phyloP scores from a whole-genome alignment of 306 rosid genomes.

The Malus asiatica region DNA sequence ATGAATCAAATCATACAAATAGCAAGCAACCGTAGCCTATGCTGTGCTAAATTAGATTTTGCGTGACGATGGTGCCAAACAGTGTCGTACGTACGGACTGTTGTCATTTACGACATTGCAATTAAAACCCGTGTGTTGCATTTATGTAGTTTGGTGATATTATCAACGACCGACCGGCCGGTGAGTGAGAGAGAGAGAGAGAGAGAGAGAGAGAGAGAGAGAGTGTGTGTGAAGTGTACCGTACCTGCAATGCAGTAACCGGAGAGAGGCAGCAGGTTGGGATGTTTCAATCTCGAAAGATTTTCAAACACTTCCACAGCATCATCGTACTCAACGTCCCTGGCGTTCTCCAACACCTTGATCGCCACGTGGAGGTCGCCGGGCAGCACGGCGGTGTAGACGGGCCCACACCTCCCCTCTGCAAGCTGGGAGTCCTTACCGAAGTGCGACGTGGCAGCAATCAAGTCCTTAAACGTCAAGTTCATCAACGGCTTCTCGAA shows the following conservation, averaged over 20 bases:
- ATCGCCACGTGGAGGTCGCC: constrained; percentile 96
- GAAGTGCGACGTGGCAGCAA: constrained; percentile 91
- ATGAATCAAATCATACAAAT: neutral
- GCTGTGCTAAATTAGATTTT: constrained; percentile 10
- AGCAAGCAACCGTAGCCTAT: neutral
- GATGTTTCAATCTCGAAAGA: constrained; percentile 62
- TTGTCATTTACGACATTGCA: neutral
- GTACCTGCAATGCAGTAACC: constrained; percentile 98
- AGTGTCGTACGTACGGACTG: constrained; percentile 13
- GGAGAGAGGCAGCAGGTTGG: constrained; percentile 74
- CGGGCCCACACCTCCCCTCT: constrained; percentile 92
- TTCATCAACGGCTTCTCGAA: constrained; percentile 93
- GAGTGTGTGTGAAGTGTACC: neutral
- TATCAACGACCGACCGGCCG: neutral
- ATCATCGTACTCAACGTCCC: constrained; percentile 42
- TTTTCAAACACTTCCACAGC: constrained; percentile 56
- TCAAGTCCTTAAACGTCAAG: constrained; percentile 68
- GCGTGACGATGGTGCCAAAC: constrained; percentile 17
- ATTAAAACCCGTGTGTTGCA: constrained; percentile 34
- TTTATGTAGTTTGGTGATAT: constrained; percentile 25
- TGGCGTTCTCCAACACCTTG: constrained; percentile 72
- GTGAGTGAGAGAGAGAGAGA: neutral
- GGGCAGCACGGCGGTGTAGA: constrained; percentile 69
- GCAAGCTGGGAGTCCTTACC: constrained; percentile 89
- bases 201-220: neutral